These are phyloP conservation scores for Leucosporidium creatinivorum DNA, from an alignment of 768 basidiomycete species.

Conservation along the genomic window DNA sequence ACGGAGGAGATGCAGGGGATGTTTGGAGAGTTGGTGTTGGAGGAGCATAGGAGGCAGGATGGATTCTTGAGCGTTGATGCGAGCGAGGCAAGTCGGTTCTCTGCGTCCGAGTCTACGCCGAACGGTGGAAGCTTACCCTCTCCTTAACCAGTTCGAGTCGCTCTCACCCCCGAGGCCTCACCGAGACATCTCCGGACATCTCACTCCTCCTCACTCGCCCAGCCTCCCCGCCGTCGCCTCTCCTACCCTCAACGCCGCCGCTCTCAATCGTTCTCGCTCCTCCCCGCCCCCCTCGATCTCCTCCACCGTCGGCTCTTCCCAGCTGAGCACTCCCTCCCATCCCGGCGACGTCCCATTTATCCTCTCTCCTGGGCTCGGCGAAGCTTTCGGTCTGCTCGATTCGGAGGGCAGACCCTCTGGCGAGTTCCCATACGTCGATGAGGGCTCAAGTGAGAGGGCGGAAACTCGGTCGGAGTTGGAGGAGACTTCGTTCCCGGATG, in stretches of 20 bases:
- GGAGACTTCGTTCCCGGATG: neutral
- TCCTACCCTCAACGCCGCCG: neutral
- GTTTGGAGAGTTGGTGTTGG: too few species aligned
- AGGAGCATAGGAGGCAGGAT: too few species aligned
- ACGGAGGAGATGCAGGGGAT: too few species aligned
- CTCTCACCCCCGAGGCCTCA: neutral
- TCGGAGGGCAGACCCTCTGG: neutral
- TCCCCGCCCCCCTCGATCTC: too few species aligned
- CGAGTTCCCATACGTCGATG: neutral
- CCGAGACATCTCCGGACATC: neutral
- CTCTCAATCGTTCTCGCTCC: neutral
- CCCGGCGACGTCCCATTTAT: neutral
- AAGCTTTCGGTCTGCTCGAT: neutral
- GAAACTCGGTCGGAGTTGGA: neutral
- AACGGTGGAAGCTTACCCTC: neutral
- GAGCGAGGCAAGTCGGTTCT: neutral
- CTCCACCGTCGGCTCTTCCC: too few species aligned
- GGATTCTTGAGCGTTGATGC: neutral
- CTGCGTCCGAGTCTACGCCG: neutral
- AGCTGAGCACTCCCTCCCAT: neutral
- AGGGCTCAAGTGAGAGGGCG: neutral
- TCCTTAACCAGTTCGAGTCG: neutral
- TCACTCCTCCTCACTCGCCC: slow-evolving; percentile 1
- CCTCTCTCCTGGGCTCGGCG: neutral
- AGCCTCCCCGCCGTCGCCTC: neutral